Evolutionary conservation across 768 basidiomycete genomes (phyloP), one percentile per base, ranked within the genome.

Genomic region (Trametes coccinea): DNA sequence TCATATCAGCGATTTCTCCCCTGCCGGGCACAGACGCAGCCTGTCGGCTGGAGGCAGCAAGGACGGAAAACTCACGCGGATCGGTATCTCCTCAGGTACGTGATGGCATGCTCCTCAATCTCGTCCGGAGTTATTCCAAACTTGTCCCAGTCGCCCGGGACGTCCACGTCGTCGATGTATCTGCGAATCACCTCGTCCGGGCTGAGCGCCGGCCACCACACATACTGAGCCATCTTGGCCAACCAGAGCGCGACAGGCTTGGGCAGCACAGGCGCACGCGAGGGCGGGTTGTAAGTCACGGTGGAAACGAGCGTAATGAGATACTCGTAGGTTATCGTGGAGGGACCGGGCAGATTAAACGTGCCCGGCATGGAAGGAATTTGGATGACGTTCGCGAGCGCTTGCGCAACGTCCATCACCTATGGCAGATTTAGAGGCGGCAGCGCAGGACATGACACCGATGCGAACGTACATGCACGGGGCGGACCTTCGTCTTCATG

Each of bases 321-420:
- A 73, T 92, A 89, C 71, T 92, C 88, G 73, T 88, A 85, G 30
- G 92, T 90, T 74, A 95, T 81, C 40, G 89, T 87, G 34, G 86
- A 89, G 0, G 96, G 95, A 2, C 97, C 97, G 47, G 95, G 92
- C 49, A 99, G 87, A 56, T 84, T 84, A 69, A 94, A 75, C 7
- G 87, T 93, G 34, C 85, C 82, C 44, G 88, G 76, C 22, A 86
- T 69, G 53, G 85, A 85, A 44, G 87, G 82, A 47, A 82, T 79
- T 16, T 79, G 70, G 75, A 90, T 83, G 62, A 93, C 76, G 77
- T 92, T 92, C n/a, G 83, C 80, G 56, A 98, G 82, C 5, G 87
- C 95, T 74, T 95, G 90, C 9, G 97, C 96, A 59, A 98, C 92
- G 70, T 99, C 95, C 70, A 95, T 75, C 27, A 97, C 92, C 93